Evolutionary conservation across 2,329 filamentous ascomycete genomes (phyloP).

Genomic region (Sphaerulina vaccinii): DNA sequence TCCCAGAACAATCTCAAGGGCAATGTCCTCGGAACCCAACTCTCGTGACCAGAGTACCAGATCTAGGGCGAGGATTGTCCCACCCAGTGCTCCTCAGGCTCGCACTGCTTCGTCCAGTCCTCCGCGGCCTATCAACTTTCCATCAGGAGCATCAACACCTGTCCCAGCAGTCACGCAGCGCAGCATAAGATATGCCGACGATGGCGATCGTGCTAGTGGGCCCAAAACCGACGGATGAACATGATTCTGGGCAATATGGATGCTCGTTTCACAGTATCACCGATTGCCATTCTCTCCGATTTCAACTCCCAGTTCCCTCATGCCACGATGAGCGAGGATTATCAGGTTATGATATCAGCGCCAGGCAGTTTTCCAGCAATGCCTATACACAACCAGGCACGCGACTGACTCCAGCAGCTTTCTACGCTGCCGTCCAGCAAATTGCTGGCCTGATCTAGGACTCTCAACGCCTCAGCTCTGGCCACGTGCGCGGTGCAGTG

Average conservation of each 20-base stretch:
- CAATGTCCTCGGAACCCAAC: conserved; percentile 45
- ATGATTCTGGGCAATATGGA: no score
- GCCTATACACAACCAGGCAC: no score
- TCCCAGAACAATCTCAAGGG: conserved; percentile 61
- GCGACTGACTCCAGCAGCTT: no score
- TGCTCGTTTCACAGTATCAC: background rate
- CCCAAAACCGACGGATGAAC: background rate
- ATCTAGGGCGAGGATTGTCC: conserved; percentile 2
- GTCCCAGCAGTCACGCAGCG: conserved; percentile 25
- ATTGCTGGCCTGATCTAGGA: no score
- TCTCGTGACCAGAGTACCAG: conserved; percentile 27
- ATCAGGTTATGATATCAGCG: no score
- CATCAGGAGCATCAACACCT: conserved; percentile 15
- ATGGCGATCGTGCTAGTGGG: conserved; percentile 26
- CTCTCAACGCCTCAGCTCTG: background rate
- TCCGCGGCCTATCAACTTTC: background rate
- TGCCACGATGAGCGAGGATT: no score
- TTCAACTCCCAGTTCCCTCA: no score
- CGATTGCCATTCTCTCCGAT: no score
- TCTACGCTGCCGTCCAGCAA: no score
- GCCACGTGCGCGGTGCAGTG: background rate
- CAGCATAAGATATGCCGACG: conserved; percentile 36
- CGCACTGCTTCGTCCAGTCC: background rate
- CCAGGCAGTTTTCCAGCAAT: no score
- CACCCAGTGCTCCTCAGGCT: background rate